Conservation (phyloP, 1,139 yeast genomes). For the Nakaseomyces bracarensis region DNA sequence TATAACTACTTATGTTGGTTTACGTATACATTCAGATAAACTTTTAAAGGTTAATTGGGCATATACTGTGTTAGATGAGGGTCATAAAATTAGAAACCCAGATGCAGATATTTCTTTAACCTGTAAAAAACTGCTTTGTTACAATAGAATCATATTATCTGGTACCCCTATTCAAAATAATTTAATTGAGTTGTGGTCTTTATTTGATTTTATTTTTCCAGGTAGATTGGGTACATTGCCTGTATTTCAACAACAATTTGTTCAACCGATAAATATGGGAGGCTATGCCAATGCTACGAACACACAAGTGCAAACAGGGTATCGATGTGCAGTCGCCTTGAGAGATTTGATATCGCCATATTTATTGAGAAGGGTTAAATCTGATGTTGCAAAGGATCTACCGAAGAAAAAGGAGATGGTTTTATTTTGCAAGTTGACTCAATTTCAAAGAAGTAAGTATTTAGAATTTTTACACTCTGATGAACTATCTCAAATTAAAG, state of each 20-base stretch:
- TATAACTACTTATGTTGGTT: slow-evolving; percentile 87
- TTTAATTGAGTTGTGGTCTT: slow-evolving; percentile 82
- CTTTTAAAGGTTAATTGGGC: slow-evolving; percentile 77
- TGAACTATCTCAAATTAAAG: slow-evolving; percentile 62
- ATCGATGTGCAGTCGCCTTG: slow-evolving; percentile 86
- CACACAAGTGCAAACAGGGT: slow-evolving; percentile 92
- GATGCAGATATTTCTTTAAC: slow-evolving; percentile 80
- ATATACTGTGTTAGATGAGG: slow-evolving; percentile 87
- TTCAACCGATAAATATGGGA: slow-evolving; percentile 91
- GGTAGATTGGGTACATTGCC: slow-evolving; percentile 93
- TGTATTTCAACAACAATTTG: slow-evolving; percentile 84
- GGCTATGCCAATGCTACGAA: slow-evolving; percentile 97
- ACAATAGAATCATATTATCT: slow-evolving; percentile 74
- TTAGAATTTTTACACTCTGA: slow-evolving; percentile 65
- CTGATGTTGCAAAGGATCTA: slow-evolving; percentile 92
- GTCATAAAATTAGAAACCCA: slow-evolving; percentile 93
- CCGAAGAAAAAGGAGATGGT: slow-evolving; percentile 95
- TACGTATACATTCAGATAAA: slow-evolving; percentile 64
- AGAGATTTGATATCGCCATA: slow-evolving; percentile 88
- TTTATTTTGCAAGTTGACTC: slow-evolving; percentile 76
- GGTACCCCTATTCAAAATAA: slow-evolving; percentile 98
- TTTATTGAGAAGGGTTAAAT: slow-evolving; percentile 73
- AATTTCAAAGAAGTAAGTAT: slow-evolving; percentile 65
- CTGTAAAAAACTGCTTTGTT: slow-evolving; percentile 75
- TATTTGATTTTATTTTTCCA: slow-evolving; percentile 91